These are phyloP conservation scores for Naumovozyma baii DNA, from an alignment of 805 yeast genomes.

Conservation along the genomic window DNA sequence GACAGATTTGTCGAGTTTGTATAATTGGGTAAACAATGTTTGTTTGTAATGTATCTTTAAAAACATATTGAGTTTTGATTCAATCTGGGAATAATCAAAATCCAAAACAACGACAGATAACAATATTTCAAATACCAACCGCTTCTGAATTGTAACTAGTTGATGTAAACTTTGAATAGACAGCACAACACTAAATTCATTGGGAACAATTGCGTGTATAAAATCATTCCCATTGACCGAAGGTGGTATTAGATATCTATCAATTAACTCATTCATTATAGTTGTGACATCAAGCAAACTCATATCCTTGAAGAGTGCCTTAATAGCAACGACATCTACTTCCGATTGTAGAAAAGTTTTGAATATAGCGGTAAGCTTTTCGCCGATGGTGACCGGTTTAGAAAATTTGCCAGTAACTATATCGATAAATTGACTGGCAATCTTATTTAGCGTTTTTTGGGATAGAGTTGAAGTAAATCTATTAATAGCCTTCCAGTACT, in stretches of 20 bases:
- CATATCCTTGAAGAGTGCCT: slow-evolving; percentile 34
- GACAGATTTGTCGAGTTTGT: slow-evolving; percentile 16
- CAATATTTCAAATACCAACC: slow-evolving; percentile 28
- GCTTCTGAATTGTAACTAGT: slow-evolving; percentile 22
- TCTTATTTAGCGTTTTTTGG: slow-evolving; percentile 27
- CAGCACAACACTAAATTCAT: slow-evolving; percentile 18
- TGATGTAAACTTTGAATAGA: slow-evolving; percentile 25
- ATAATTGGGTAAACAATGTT: slow-evolving; percentile 18
- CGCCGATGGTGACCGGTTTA: slow-evolving; percentile 28
- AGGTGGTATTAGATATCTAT: slow-evolving; percentile 14
- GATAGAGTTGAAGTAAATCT: slow-evolving; percentile 36
- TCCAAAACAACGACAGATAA: slow-evolving; percentile 32
- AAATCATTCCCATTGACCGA: slow-evolving; percentile 7
- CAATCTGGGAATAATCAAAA: slow-evolving; percentile 26
- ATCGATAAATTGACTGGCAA: slow-evolving; percentile 31
- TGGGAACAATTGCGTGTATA: slow-evolving; percentile 17
- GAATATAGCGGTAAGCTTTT: slow-evolving; percentile 31
- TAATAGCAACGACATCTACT: slow-evolving; percentile 33
- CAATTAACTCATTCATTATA: slow-evolving; percentile 32
- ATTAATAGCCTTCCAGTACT: slow-evolving; percentile 29
- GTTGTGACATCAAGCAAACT: slow-evolving; percentile 32
- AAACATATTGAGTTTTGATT: slow-evolving; percentile 14
- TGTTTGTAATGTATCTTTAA: slow-evolving; percentile 22
- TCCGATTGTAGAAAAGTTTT: slow-evolving; percentile 33
- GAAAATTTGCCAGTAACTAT: slow-evolving; percentile 29